Base-by-base conservation (phyloP, 1,284 basidiomycete genomes). In the Moniliophthora roreri region DNA sequence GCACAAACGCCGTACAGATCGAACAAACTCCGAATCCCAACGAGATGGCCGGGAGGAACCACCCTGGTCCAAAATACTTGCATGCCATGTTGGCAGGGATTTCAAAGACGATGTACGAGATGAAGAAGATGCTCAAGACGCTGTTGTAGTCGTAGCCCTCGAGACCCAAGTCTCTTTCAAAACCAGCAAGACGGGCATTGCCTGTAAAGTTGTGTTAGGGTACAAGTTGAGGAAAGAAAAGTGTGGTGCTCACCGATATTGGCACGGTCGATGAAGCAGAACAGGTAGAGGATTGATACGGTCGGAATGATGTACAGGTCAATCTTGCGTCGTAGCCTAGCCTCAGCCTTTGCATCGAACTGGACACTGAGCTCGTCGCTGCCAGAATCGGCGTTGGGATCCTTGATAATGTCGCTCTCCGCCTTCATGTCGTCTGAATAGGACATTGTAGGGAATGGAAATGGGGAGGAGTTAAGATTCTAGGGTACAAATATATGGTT, bases 71-170 rank as follows among this genome's bases (percentile, higher is more conserved):
- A 10, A 44, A 15, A 8, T 44, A 23, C 21, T 44, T 44, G 41
- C 41, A 44, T 10, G 24, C 20, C 20, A 44, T 44, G 18, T 21
- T 44, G 23, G 18, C 6, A 20, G 41, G 41, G 8, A 44, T 23
- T 24, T 44, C 41, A 24, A 44, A 44, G 9, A 26, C 6, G 7
- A 44, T 44, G 23, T 44, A 44, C 11, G 41, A 52, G 13, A 46
- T 38, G 34, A 32, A 52, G 51, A 53, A 53, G 46, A 47, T 7
- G 10, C 46, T 39, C 6, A 53, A 32, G 13, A 51, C 47, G 26
- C 50, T 47, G 37, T 56, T 56, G 18, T 53, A 56, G 36, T 56
- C 55, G 36, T 49, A 53, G 18, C 55, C 55, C 8, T 26, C 15
- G 42, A 57, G 18, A 13, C 50, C 49, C 7, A 57, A 38, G 34